These are phyloP conservation scores for Metschnikowia santaceciliae DNA, from an alignment of 805 yeast species.

Conservation along the genomic window DNA sequence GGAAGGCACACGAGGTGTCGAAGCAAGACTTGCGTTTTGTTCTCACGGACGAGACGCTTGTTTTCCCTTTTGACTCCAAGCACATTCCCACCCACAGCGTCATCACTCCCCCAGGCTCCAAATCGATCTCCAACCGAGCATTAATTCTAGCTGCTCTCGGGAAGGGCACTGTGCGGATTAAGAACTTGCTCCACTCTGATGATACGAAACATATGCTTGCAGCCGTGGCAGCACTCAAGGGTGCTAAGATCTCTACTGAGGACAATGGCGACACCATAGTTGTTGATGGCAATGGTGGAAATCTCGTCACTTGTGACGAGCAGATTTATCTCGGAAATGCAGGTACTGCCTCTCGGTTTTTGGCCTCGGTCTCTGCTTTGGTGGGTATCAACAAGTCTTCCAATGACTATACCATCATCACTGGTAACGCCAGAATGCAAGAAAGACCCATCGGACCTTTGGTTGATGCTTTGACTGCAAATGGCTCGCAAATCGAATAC, in stretches of 20 bases:
- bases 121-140: conserved; percentile 95
- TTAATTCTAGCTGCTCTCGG: conserved; percentile 90
- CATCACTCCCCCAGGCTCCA: conserved; percentile 88
- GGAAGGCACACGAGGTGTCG: conserved; percentile 76
- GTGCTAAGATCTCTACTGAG: conserved; percentile 78
- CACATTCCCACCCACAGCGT: conserved; percentile 41
- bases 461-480: conserved; percentile 80
- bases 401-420: conserved; percentile 55
- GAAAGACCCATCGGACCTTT: conserved; percentile 96
- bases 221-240: conserved; percentile 75
- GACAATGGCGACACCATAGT: conserved; percentile 88
- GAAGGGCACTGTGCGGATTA: conserved; percentile 74
- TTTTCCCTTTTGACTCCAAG: conserved; percentile 48
- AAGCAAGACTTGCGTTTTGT: conserved; percentile 80
- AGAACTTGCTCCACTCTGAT: conserved; percentile 88
- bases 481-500: conserved; percentile 75
- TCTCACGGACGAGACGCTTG: conserved; percentile 74
- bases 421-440: conserved; percentile 97
- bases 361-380: conserved; percentile 88
- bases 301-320: conserved; percentile 56
- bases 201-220: conserved; percentile 93
- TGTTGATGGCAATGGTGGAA: conserved; percentile 81
- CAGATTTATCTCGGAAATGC: conserved; percentile 92
- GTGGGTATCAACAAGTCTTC: conserved; percentile 45
- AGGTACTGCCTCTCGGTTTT: conserved; percentile 94